Evolutionary conservation across 768 basidiomycete species (phyloP), one percentile per base, ranked within the genome.

Genomic region (Psilocybe subaeruginosa): DNA sequence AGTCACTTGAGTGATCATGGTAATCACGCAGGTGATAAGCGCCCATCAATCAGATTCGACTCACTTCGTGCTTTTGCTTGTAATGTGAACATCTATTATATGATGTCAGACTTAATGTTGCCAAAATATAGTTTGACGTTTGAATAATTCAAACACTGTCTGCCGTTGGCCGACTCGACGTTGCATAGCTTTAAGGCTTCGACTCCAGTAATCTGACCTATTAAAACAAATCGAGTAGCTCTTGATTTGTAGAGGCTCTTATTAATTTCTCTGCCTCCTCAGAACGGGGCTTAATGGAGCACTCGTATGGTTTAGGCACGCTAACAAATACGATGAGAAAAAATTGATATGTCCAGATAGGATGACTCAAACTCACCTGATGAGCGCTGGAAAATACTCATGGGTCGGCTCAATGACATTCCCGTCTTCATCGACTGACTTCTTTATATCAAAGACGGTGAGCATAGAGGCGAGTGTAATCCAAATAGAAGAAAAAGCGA

Each of bases 401-500:
- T 59, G 27, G 14, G 49, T 59, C 8, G 49, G 49, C 29, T 59
- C 58, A 17, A 59, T 45, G n/a, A 35, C 23, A 23, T 51, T 59
- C 27, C 58, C 58, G 19, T 59, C 16, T 4, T 59, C 58, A 19
- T 52, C 58, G 4, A 52, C 12, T 4, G 48, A 33, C 29, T 59
- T 59, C 23, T 51, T 43, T 2, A 58, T 50, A 35, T 58, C 56
- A 5, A 41, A 59, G 8, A 52, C 50, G 8, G 58, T 8, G 23
- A 52, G 19, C 2, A 59, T 27, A 7, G 58, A 27, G 1, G 49
- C 58, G 4, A 59, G 14, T 4, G 49, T 51, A 16, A 59, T 59
- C 58, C 58, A 59, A 4, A 59, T 17, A 16, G 48, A 30, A 8
- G 58, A 59, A n/a, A 41, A 59, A 2, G 58, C 58, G 31, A 51